Base-by-base conservation (phyloP, 78 protist genomes). In the Reticulomyxa filosa region DNA sequence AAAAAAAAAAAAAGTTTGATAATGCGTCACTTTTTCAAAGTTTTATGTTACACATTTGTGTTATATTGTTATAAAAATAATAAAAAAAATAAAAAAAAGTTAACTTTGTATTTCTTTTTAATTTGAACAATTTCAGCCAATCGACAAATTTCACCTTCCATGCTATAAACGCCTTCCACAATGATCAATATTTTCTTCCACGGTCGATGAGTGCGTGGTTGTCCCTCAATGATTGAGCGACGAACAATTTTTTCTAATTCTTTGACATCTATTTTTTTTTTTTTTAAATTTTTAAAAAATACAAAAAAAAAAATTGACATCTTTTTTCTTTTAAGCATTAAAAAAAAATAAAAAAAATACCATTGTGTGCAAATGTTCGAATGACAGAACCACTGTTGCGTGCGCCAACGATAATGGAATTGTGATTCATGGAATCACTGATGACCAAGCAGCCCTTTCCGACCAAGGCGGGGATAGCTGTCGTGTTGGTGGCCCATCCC, bases 401-500 rank as follows among this genome's bases (percentile, higher is more conserved):
- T 17, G 26, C 56, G 17, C 17, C 50, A 17, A 42, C 62, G 23
- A 92, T 94, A 32, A 93, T 38, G 7, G 93, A 87, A 17, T 93
- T 73, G 67, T 94, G 98, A 79, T 93, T 93, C 22, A 85, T 65
- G 20, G 69, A 23, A 73, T 93, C 99, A 17, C 75, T 53, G 46
- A 92, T 35, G 25, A 95, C 22, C 51, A 95, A 78, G 17, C 57
- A 69, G 13, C 93, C 96, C 4, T 71, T 67, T 35, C 70, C 71
- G 48, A 75, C 73, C 13, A 90, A 66, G 10, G 81, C 72, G 11
- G 97, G 95, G 26, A 94, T 46, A 42, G 63, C 52, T 1, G 93
- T 87, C 32, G 90, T 72, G 74, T 95, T 95, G 59, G 99, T 95
- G 7, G 97, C 98, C 50, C 83, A 95, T 34, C 99, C 99, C 97